phyloP scores from a whole-genome alignment of 2,329 filamentous ascomycete species.

The Beauveria scarabaeidicola region DNA sequence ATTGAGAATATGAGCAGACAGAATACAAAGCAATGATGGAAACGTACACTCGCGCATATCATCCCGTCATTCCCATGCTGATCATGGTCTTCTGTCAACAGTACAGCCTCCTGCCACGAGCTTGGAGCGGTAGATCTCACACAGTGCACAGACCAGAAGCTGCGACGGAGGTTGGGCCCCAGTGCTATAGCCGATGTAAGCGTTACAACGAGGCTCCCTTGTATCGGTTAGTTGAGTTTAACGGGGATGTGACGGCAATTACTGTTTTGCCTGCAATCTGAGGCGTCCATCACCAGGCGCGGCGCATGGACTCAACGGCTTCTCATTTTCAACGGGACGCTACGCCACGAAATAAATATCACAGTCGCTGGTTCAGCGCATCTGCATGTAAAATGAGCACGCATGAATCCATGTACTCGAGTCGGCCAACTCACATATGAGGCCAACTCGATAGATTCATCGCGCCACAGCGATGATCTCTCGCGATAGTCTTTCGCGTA shows the following conservation, averaged over 20 bases:
- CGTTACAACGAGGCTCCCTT: constrained; percentile 1
- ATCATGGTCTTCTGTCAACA: neutral
- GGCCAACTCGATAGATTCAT: too few species aligned
- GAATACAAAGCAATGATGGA: too few species aligned
- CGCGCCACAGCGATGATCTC: too few species aligned
- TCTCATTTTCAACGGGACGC: neutral
- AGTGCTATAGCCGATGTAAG: neutral
- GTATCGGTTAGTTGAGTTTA: constrained; percentile 12
- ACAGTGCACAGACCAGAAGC: constrained; percentile 7
- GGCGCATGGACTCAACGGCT: neutral
- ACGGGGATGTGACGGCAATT: neutral
- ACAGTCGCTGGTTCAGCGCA: neutral
- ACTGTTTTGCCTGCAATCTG: neutral
- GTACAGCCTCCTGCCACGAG: neutral
- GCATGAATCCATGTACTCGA: neutral
- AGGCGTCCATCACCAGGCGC: neutral
- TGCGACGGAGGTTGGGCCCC: neutral
- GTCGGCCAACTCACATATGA: neutral
- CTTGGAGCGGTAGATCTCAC: neutral
- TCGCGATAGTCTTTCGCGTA: too few species aligned
- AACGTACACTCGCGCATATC: too few species aligned
- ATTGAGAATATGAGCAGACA: too few species aligned
- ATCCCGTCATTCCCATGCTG: too few species aligned
- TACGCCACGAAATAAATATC: neutral
- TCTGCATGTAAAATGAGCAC: neutral